These are phyloP conservation scores for Gonapodya prolifera DNA, from an alignment of 192 early-diverging fungal genomes.

Conservation along the genomic window DNA sequence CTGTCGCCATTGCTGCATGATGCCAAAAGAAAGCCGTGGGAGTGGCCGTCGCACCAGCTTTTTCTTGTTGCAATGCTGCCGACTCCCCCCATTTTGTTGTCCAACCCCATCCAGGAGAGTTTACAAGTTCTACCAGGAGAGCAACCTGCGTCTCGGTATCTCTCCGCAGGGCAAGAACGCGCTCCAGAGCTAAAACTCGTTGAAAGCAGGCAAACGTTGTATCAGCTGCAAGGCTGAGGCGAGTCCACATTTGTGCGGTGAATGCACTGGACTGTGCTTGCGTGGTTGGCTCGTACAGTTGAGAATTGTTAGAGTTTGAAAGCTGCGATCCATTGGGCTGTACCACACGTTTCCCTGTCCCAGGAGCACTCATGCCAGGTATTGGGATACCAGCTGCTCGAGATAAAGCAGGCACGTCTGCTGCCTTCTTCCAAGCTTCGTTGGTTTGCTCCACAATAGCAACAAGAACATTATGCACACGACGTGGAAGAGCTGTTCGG, in stretches of 20 bases:
- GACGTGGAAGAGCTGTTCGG: neutral
- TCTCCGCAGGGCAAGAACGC: slow-evolving; percentile 23
- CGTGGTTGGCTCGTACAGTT: neutral
- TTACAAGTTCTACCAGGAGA: slow-evolving; percentile 28
- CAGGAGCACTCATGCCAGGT: neutral
- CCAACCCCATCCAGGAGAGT: slow-evolving; percentile 10
- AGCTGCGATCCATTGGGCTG: neutral
- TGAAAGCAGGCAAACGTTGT: neutral
- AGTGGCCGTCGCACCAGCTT: neutral
- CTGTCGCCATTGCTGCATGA: neutral
- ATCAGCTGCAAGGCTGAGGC: neutral
- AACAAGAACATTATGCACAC: neutral
- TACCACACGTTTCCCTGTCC: neutral
- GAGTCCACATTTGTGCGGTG: neutral
- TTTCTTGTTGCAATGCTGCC: neutral
- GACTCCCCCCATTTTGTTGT: neutral
- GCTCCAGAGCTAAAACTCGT: slow-evolving; percentile 24
- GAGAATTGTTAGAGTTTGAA: neutral
- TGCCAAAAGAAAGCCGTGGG: neutral
- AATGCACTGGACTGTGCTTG: neutral
- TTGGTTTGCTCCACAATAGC: neutral
- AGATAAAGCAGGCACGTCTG: neutral
- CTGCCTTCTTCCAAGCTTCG: neutral
- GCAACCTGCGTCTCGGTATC: slow-evolving; percentile 22
- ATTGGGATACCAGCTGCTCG: neutral